These are phyloP conservation scores for Pyrrhoderma noxium DNA, from an alignment of 1,284 basidiomycete species.

Conservation along the genomic window DNA sequence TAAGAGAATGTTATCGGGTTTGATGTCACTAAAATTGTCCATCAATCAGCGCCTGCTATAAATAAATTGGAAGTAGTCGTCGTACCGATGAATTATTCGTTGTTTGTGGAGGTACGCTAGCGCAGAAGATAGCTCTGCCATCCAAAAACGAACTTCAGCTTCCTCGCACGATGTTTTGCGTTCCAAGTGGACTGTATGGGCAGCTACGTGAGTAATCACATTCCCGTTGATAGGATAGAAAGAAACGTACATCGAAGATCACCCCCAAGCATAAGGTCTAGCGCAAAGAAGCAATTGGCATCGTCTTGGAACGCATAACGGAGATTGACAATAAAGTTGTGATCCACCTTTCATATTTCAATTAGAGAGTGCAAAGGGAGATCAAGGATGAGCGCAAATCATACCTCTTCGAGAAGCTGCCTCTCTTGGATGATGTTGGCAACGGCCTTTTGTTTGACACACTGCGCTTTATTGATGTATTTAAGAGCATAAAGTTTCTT, in stretches of 20 bases:
- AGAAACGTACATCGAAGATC: conserved; percentile 75
- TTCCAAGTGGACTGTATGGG: conserved; percentile 79
- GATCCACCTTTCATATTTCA: conserved; percentile 65
- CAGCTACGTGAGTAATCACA: background rate
- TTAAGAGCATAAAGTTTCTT: conserved; percentile 94
- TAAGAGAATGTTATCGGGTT: conserved; percentile 94
- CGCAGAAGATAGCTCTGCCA: conserved; percentile 81
- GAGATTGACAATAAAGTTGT: conserved; percentile 89
- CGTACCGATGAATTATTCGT: conserved; percentile 89
- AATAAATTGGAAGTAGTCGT: conserved; percentile 10
- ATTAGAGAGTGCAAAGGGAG: conserved; percentile 7
- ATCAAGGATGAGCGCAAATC: conserved; percentile 25
- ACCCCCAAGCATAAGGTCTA: conserved; percentile 95
- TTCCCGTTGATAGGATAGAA: background rate
- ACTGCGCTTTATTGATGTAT: conserved; percentile 93
- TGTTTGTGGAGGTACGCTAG: conserved; percentile 87
- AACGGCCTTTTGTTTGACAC: conserved; percentile 87
- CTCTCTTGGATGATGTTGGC: conserved; percentile 94
- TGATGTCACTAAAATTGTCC: conserved; percentile 81
- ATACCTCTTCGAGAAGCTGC: conserved; percentile 80
- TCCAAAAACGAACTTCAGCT: conserved; percentile 80
- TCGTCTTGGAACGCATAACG: conserved; percentile 98
- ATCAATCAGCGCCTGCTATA: conserved; percentile 30
- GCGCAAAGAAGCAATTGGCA: conserved; percentile 95
- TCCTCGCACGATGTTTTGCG: conserved; percentile 74